These are phyloP conservation scores for Russula sp. DNA, from an alignment of 768 basidiomycete genomes.

Conservation along the genomic window DNA sequence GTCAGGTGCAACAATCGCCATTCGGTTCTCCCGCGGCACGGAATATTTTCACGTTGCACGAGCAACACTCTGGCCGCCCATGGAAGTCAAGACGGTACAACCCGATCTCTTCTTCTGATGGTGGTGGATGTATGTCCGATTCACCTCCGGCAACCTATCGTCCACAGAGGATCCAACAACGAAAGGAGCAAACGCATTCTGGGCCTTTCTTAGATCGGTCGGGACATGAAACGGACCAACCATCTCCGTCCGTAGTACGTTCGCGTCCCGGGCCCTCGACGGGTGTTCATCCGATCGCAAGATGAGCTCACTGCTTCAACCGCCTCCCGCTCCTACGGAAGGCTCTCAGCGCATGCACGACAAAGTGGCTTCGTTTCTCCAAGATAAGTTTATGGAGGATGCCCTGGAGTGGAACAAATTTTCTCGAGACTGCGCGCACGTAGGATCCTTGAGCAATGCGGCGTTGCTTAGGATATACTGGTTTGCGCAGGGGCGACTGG, in stretches of 20 bases:
- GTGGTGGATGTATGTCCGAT: constrained; percentile 16
- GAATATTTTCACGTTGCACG: not conserved
- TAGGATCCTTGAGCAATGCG: constrained; percentile 16
- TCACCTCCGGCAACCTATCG: constrained; percentile 6
- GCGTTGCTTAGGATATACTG: constrained; percentile 21
- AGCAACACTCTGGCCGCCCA: not conserved
- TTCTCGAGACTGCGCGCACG: constrained; percentile 8
- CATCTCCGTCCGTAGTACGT: not conserved
- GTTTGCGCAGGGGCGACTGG: constrained; percentile 21
- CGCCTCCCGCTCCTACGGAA: constrained; percentile 9
- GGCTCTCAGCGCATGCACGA: constrained; percentile 6
- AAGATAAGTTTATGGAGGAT: constrained; percentile 15
- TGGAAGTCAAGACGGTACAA: constrained; percentile 16
- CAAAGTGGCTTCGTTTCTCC: constrained; percentile 16
- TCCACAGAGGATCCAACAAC: not conserved
- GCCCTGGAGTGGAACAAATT: constrained; percentile 17
- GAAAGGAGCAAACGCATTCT: not conserved
- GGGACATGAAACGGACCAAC: constrained; percentile 22
- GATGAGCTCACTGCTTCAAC: constrained; percentile 5
- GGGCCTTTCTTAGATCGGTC: constrained; percentile 1
- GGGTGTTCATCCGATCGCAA: constrained; percentile 11
- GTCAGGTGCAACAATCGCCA: not conserved
- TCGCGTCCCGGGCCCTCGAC: not conserved
- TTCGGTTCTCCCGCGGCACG: not conserved
- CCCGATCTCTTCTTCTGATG: constrained; percentile 5